Evolutionary conservation across 441 rosid species (phyloP).

Genomic region (Gossypium schwendimanii): DNA sequence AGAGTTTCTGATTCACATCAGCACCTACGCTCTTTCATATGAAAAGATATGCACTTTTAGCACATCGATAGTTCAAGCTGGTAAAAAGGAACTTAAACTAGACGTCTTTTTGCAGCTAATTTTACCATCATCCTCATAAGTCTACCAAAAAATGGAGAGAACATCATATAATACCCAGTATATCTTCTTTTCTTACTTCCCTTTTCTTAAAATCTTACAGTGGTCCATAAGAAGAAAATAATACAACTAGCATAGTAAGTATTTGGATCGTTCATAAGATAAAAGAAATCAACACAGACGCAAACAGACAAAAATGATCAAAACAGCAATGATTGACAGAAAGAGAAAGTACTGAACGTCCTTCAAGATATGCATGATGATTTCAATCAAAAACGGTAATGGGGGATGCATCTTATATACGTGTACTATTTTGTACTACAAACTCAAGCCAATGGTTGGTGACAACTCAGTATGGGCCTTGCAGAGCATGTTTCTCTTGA

Average conservation of each 20-base stretch:
- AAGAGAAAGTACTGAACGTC: constrained; percentile 32
- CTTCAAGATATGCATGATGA: constrained; percentile 11
- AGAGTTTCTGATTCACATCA: constrained; percentile 87
- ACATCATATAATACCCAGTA: too few species aligned
- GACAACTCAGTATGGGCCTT: constrained; percentile 43
- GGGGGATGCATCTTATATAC: constrained; percentile 20
- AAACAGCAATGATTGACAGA: constrained; percentile 32
- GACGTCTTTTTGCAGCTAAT: too few species aligned
- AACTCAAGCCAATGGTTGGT: constrained; percentile 18
- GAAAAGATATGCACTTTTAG: too few species aligned
- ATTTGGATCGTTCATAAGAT: neutral
- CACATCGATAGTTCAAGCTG: too few species aligned
- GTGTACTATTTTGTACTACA: constrained; percentile 27
- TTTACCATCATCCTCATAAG: constrained; percentile 7
- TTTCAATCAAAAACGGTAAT: constrained; percentile 13
- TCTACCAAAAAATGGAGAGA: too few species aligned
- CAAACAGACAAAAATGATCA: constrained; percentile 12
- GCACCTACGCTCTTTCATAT: constrained; percentile 67
- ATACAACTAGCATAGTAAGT: neutral
- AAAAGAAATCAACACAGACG: neutral
- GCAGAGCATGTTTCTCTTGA: constrained; percentile 20
- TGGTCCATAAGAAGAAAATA: too few species aligned
- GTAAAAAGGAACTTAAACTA: too few species aligned
- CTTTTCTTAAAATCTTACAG: too few species aligned
- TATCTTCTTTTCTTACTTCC: too few species aligned